Percentiles rank a stretch among this genome's conserved stretches.
phyloP scores from a whole-genome alignment of 108 stramenopile genomes.

The Fragilaria radians region DNA sequence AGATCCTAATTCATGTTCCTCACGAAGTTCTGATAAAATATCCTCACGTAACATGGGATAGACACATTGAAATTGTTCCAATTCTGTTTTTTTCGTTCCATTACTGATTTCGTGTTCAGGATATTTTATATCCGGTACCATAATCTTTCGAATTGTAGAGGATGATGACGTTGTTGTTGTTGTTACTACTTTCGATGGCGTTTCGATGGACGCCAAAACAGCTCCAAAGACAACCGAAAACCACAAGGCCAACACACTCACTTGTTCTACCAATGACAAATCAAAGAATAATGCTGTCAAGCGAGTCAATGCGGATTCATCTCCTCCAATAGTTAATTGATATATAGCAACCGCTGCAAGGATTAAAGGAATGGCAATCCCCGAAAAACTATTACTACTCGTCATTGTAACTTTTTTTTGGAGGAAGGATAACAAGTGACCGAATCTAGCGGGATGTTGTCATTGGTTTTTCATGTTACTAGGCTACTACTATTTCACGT shows the following conservation, averaged over 20 bases:
- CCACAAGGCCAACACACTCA: neutral
- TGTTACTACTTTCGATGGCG: neutral
- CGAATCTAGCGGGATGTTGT: too few species aligned
- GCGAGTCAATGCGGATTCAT: neutral
- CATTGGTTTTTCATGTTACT: too few species aligned
- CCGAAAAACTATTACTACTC: too few species aligned
- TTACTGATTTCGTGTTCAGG: neutral
- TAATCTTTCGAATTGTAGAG: neutral
- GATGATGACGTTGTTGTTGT: neutral
- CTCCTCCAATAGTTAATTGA: neutral
- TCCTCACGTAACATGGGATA: slow-evolving; percentile 47
- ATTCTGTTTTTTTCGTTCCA: neutral
- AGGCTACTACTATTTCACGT: too few species aligned
- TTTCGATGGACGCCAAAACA: too few species aligned
- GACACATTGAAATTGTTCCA: slow-evolving; percentile 26
- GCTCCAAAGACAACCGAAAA: neutral
- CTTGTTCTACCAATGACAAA: neutral
- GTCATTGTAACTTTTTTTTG: too few species aligned
- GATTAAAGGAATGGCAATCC: neutral
- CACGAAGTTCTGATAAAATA: slow-evolving; percentile 29
- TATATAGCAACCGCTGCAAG: neutral
- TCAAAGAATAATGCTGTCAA: neutral
- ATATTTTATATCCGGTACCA: neutral
- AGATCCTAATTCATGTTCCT: slow-evolving; percentile 53
- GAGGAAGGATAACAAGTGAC: too few species aligned